Conservation (phyloP, 2,329 filamentous ascomycete genomes). For the Plectosphaerella cucumerina region DNA sequence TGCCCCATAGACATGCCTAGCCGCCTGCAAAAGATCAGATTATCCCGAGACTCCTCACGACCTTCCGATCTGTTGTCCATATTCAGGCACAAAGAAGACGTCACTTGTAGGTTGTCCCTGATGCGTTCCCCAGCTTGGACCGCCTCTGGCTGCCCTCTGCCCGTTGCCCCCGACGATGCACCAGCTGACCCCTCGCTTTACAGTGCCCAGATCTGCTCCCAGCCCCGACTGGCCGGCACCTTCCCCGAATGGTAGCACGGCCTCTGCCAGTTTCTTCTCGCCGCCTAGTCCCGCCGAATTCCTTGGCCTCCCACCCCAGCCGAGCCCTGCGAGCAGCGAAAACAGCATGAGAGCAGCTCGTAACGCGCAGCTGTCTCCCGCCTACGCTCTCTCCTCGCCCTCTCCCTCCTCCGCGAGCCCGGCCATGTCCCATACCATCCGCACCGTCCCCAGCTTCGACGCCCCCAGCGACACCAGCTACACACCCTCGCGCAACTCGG, state of each 20-base stretch:
- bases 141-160: too few relatives aligned
- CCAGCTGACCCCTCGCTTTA: neutral
- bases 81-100: slow-evolving; percentile 1
- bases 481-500: slow-evolving; percentile 36
- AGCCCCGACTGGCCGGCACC: slow-evolving; percentile 3
- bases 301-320: too few relatives aligned
- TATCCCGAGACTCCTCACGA: slow-evolving; percentile 1
- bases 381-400: slow-evolving; percentile 13
- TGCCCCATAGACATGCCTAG: slow-evolving; percentile 24
- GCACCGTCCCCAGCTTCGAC: slow-evolving; percentile 54
- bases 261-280: slow-evolving; percentile 20
- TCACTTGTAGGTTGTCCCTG: neutral
- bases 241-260: slow-evolving; percentile 13
- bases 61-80: neutral
- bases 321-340: slow-evolving; percentile 33
- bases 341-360: slow-evolving; percentile 33
- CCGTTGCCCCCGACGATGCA: slow-evolving; percentile 1
- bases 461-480: slow-evolving; percentile 39
- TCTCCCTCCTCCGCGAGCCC: slow-evolving; percentile 18
- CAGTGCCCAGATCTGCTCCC: slow-evolving; percentile 21
- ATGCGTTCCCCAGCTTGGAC: too few relatives aligned
- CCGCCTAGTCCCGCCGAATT: too few relatives aligned
- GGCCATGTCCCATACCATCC: slow-evolving; percentile 45
- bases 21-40: slow-evolving; percentile 19
- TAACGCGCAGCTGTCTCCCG: slow-evolving; percentile 22